Conservation (phyloP, 1,139 yeast genomes). For the Nakaseomyces delphensis region DNA sequence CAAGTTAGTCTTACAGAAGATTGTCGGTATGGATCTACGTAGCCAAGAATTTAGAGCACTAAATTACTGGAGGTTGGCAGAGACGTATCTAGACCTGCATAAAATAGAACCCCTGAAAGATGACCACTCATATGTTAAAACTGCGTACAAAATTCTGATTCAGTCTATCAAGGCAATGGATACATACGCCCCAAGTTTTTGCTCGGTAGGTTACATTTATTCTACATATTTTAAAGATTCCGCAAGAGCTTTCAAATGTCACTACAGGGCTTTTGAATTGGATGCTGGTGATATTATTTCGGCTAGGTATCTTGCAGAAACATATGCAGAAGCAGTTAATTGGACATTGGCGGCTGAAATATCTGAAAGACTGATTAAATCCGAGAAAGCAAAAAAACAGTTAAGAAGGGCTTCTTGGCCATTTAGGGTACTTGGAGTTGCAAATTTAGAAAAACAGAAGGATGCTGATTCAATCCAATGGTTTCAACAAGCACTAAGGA, state of each 20-base stretch:
- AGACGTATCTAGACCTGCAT: conserved; percentile 39
- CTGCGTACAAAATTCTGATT: conserved; percentile 49
- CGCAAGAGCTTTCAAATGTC: conserved; percentile 74
- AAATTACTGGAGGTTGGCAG: conserved; percentile 65
- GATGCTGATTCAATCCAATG: conserved; percentile 77
- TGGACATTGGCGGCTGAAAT: conserved; percentile 83
- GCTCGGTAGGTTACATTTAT: conserved; percentile 70
- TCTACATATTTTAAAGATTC: conserved; percentile 48
- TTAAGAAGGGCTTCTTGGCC: conserved; percentile 63
- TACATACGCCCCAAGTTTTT: conserved; percentile 65
- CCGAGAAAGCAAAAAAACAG: conserved; percentile 50
- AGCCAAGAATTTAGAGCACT: conserved; percentile 51
- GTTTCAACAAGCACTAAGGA: conserved; percentile 78
- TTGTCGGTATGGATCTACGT: conserved; percentile 45
- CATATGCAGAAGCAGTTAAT: conserved; percentile 56
- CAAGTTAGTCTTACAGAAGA: conserved; percentile 35
- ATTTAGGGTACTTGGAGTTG: conserved; percentile 73
- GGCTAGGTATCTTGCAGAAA: conserved; percentile 61
- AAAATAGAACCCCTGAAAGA: conserved; percentile 21
- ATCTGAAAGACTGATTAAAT: conserved; percentile 53
- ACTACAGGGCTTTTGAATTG: conserved; percentile 80
- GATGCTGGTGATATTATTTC: conserved; percentile 70
- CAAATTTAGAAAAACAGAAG: conserved; percentile 62
- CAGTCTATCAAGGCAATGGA: conserved; percentile 56
- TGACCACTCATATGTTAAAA: conserved; percentile 21